A percentile compares a stretch with the other conserved stretches of the same genome.
Conservation (phyloP, 148 eudicot genomes). For the Cornus florida region DNA sequence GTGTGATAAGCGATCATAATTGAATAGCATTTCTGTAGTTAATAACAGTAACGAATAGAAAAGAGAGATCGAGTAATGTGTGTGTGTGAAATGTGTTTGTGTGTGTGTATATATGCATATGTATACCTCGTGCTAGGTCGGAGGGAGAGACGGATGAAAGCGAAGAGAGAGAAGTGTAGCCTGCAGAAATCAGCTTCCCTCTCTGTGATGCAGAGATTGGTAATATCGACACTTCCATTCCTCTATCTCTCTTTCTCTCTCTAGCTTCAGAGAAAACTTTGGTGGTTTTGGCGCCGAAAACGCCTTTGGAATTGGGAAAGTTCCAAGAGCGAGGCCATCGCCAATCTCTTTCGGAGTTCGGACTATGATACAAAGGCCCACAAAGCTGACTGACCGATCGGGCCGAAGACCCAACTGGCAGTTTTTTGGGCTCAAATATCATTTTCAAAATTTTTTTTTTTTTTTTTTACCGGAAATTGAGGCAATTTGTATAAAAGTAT, state of each 20-base stretch:
- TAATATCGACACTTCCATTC: conserved; percentile 65
- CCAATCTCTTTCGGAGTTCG: not conserved
- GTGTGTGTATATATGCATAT: not conserved
- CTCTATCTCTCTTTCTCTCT: conserved; percentile 8
- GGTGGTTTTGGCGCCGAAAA: conserved; percentile 10
- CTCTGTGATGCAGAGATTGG: conserved; percentile 68
- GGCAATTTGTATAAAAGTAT: too few species aligned
- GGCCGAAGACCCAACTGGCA: too few species aligned
- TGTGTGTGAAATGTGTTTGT: too few species aligned
- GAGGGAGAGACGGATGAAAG: conserved; percentile 58
- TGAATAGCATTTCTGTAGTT: not conserved
- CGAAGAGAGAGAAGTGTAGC: conserved; percentile 74
- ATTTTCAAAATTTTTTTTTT: too few species aligned
- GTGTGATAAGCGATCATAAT: not conserved
- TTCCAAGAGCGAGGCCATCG: not conserved
- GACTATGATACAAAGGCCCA: not conserved
- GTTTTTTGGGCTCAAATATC: too few species aligned
- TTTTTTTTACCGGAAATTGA: too few species aligned
- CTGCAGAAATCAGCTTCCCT: conserved; percentile 72
- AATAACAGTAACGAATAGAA: too few species aligned
- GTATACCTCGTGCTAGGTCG: conserved; percentile 59
- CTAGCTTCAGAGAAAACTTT: not conserved
- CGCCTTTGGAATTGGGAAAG: not conserved
- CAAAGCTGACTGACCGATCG: too few species aligned
- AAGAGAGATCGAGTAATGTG: too few species aligned